Evolutionary conservation across 371 early-diverging fungal genomes (phyloP).

Genomic region (Mortierella sp.): DNA sequence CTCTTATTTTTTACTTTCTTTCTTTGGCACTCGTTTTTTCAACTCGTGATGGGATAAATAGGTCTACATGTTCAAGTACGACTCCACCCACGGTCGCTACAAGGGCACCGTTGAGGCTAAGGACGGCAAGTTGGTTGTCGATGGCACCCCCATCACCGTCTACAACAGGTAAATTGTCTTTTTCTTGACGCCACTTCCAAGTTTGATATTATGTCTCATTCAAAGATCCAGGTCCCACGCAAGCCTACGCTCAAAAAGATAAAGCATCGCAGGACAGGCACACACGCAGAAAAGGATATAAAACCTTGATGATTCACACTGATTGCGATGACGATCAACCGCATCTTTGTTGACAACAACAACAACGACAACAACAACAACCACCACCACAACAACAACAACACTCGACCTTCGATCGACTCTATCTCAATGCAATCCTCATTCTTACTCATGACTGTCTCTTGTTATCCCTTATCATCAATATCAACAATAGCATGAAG

Average conservation of each 20-base stretch:
- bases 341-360: conserved; percentile 4
- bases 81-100: conserved; percentile 97
- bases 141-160: conserved; percentile 85
- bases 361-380: not conserved
- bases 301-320: not conserved
- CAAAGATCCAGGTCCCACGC: not conserved
- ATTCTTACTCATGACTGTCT: not conserved
- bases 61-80: conserved; percentile 96
- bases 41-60: conserved; percentile 26
- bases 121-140: conserved; percentile 88
- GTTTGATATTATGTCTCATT: no score
- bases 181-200: no score
- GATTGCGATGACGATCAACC: not conserved
- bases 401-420: no score
- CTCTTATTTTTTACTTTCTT: not conserved
- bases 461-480: no score
- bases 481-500: no score
- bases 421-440: not conserved
- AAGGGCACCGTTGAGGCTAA: conserved; percentile 81
- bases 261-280: not conserved
- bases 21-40: not conserved
- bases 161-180: conserved; percentile 64
- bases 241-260: not conserved
- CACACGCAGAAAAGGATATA: not conserved
- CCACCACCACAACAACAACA: not conserved